Evolutionary conservation across 2,329 filamentous ascomycete species (phyloP).

Genomic region (Tothia fuscella): DNA sequence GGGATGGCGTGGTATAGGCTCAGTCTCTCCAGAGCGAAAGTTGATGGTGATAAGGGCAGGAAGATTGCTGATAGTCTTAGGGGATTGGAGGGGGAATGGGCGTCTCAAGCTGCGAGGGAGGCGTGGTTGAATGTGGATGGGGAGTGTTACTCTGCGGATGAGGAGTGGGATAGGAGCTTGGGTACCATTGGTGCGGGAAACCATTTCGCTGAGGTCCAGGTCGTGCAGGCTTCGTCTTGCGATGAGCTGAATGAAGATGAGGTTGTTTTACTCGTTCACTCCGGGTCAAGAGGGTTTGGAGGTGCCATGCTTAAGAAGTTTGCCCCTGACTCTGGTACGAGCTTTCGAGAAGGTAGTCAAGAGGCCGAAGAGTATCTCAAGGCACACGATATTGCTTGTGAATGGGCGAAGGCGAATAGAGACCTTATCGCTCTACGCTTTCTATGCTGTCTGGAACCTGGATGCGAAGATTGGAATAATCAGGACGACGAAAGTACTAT

Average conservation of each 20-base stretch:
- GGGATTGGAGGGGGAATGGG: constrained; percentile 26
- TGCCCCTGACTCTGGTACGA: background rate
- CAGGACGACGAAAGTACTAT: background rate
- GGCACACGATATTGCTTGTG: constrained; percentile 25
- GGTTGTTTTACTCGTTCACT: constrained; percentile 27
- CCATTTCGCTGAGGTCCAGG: constrained; percentile 28
- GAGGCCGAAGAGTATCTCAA: constrained; percentile 3
- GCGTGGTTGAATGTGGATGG: constrained; percentile 19
- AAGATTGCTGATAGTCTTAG: constrained; percentile 25
- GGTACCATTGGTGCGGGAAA: constrained; percentile 25
- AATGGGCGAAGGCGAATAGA: constrained; percentile 26
- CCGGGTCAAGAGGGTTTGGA: constrained; percentile 26
- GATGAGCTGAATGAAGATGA: constrained; percentile 18
- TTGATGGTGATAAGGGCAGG: constrained; percentile 18
- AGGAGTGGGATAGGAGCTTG: background rate
- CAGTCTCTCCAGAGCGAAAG: background rate
- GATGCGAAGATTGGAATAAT: constrained; percentile 17
- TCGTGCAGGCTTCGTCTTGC: constrained; percentile 20
- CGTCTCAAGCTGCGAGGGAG: constrained; percentile 16
- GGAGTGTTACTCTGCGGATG: background rate
- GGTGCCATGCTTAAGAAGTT: background rate
- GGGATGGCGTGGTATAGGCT: background rate
- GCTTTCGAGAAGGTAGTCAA: background rate
- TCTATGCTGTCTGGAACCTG: constrained; percentile 24
- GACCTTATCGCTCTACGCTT: constrained; percentile 29